phyloP scores from a whole-genome alignment of 768 basidiomycete genomes.

The Lactarius evosmus region DNA sequence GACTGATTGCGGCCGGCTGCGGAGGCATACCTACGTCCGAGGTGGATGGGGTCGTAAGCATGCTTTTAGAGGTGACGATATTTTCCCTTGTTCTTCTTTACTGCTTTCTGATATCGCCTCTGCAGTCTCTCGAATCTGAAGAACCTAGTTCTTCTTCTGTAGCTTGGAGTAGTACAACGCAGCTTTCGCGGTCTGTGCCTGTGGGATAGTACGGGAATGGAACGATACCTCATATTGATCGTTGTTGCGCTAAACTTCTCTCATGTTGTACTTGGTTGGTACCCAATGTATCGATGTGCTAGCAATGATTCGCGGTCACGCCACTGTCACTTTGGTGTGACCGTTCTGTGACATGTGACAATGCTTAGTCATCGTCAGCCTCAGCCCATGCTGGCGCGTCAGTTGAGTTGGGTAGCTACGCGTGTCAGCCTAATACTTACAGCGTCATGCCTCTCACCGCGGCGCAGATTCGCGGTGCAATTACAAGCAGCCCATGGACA shows the following conservation, averaged over 20 bases:
- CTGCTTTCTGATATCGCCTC: slow-evolving; percentile 9
- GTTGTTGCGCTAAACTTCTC: slow-evolving; percentile 15
- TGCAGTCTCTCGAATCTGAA: slow-evolving; percentile 76
- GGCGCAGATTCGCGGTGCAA: slow-evolving; percentile 21
- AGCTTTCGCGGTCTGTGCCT: slow-evolving; percentile 21
- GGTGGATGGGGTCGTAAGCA: slow-evolving; percentile 80
- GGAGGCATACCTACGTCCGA: slow-evolving; percentile 83
- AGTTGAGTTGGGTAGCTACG: neutral
- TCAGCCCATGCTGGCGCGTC: neutral
- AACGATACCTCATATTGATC: slow-evolving; percentile 15
- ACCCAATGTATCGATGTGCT: slow-evolving; percentile 22
- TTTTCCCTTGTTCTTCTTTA: slow-evolving; percentile 6
- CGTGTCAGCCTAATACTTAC: neutral
- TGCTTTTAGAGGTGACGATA: slow-evolving; percentile 72
- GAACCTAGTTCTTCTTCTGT: slow-evolving; percentile 61
- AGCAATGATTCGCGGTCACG: slow-evolving; percentile 1
- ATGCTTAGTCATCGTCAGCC: slow-evolving; percentile 17
- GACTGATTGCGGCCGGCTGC: slow-evolving; percentile 86
- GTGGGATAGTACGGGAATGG: slow-evolving; percentile 20
- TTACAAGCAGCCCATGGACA: slow-evolving; percentile 46
- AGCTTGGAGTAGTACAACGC: slow-evolving; percentile 38
- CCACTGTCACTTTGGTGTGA: neutral
- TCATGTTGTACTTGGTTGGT: slow-evolving; percentile 27
- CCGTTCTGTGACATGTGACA: neutral
- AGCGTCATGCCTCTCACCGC: slow-evolving; percentile 24